Base-by-base conservation (phyloP, 345 rosid species). In the Eucalyptus rudis region DNA sequence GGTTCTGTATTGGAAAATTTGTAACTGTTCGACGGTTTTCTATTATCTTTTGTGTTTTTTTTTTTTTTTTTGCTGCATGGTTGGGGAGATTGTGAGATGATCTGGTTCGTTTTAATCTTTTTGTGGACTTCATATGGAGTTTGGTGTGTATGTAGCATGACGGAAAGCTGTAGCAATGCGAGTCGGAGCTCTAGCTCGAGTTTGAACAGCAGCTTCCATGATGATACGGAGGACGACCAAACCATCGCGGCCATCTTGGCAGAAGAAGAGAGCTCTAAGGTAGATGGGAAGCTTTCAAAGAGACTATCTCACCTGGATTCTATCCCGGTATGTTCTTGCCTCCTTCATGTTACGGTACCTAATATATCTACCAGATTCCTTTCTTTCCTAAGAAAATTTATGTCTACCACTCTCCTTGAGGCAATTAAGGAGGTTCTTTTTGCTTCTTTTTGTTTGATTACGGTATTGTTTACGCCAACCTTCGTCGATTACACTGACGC, bases 291-390 rank as follows among this genome's bases (percentile, higher is more conserved):
- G 93, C 99, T 97, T 89, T 97, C 96, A 86, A 97, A 93, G 93
- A 93, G 97, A 88, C 93, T 97, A 45, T 96, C 97, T 80, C 99
- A 97, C 92, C 90, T 97, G 89, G 98, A 94, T 91, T 97, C 99
- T 86, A 95, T 97, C 89, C 98, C 99, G 9, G 99, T 97, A 93
- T 85, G 68, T 86, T 68, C 91, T 89, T 81, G 76, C 33, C n/a
- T 50, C 47, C 36, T 68, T 81, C 56, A 5, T 27, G 17, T 27
- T 47, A 24, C 2, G 49, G 12, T 87, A 49, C 14, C 51, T 13
- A 20, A 27, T 87, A 20, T 49, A 1, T 45, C 44, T 62, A 36
- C 88, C 51, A 22, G 29, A 47, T 56, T 36, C 24, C 54, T 86
- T 86, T 50, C 36, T 29, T 20, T 43, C 27, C 7, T 31, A 87